A percentile compares a stretch with the other conserved stretches of the same genome.
Conservation (phyloP, 495 filamentous ascomycete genomes). For the Penicillium cosmopolitanum region DNA sequence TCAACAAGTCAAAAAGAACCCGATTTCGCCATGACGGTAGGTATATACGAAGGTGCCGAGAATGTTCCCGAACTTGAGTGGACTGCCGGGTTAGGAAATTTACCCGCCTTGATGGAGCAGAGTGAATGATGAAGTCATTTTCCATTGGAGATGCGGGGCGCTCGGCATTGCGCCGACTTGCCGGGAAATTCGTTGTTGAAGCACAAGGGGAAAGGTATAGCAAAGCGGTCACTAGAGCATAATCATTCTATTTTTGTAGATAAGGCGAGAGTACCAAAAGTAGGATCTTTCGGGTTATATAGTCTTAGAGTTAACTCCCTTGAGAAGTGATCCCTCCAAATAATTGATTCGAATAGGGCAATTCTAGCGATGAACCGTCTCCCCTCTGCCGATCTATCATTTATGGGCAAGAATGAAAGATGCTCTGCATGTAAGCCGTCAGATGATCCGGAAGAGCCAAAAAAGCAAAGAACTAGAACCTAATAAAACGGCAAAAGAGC, state of each 20-base stretch:
- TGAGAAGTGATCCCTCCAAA: not conserved
- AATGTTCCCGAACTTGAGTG: not conserved
- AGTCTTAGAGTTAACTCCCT: not conserved
- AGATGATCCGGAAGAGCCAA: conserved; percentile 10
- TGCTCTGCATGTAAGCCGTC: not conserved
- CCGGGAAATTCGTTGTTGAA: not conserved
- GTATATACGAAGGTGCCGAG: not conserved
- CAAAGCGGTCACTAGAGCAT: not conserved
- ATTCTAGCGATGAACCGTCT: conserved; percentile 1
- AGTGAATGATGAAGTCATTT: conserved; percentile 12
- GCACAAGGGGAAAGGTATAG: not conserved
- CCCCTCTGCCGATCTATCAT: conserved; percentile 11
- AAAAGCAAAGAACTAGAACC: conserved; percentile 1
- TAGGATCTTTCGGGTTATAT: not conserved
- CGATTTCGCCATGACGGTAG: too few species aligned
- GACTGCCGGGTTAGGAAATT: conserved; percentile 6
- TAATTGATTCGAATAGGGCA: not conserved
- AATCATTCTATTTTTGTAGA: not conserved
- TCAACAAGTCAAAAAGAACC: too few species aligned
- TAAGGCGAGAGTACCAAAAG: not conserved
- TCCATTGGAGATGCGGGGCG: not conserved
- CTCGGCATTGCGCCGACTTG: not conserved
- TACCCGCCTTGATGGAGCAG: conserved; percentile 10
- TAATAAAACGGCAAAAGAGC: not conserved
- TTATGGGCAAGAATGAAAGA: not conserved